phyloP scores from a whole-genome alignment of 2,329 filamentous ascomycete species.

The Ophiostoma sp. region DNA sequence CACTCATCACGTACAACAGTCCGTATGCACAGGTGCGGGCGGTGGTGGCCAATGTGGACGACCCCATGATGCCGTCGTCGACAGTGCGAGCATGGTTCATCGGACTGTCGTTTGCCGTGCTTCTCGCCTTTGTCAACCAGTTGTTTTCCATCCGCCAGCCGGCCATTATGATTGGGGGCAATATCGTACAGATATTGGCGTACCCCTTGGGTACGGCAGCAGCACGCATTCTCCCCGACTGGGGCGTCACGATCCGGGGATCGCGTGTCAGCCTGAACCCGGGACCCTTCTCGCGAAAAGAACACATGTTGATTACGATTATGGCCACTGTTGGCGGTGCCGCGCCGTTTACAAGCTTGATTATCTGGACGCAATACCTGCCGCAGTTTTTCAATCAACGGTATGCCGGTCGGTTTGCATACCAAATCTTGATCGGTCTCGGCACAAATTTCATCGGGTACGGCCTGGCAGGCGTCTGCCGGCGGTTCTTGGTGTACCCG shows the following conservation, averaged over 20 bases:
- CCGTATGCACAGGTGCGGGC: background rate
- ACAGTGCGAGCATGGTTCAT: background rate
- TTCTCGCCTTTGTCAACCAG: constrained; percentile 3
- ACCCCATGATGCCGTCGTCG: background rate
- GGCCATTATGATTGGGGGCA: background rate
- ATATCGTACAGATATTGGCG: background rate
- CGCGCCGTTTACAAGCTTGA: background rate
- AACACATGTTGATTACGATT: constrained; percentile 1
- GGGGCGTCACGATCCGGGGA: background rate
- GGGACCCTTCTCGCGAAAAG: background rate
- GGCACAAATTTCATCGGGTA: constrained; percentile 58
- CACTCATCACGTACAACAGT: background rate
- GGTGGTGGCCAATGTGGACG: background rate
- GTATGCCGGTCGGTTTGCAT: background rate
- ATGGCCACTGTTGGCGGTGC: background rate
- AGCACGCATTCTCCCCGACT: background rate
- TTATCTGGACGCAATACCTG: constrained; percentile 1
- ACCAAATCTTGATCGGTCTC: constrained; percentile 41
- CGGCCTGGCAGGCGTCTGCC: constrained; percentile 52
- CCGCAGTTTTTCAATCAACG: constrained; percentile 2
- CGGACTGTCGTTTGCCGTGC: background rate
- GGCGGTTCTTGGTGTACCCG: constrained; percentile 54
- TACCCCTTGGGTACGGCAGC: background rate
- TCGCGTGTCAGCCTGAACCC: background rate
- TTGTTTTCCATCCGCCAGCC: background rate